These are phyloP conservation scores for Posidonia oceanica DNA, from an alignment of 116 monocot species.

Conservation along the genomic window DNA sequence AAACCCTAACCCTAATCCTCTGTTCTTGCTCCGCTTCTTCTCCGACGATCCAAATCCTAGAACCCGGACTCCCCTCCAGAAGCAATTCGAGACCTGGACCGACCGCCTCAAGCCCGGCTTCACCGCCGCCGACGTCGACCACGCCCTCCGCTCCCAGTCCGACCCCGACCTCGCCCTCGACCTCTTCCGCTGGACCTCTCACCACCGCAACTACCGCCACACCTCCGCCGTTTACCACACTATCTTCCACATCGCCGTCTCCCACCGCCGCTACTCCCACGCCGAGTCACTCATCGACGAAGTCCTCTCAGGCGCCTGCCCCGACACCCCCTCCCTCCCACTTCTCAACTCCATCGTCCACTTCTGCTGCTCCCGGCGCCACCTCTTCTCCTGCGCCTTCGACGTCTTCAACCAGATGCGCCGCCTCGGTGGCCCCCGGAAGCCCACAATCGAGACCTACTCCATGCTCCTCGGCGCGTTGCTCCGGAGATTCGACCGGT, in stretches of 20 bases:
- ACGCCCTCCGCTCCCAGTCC: constrained; percentile 35
- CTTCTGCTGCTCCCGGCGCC: constrained; percentile 71
- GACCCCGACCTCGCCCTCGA: constrained; percentile 89
- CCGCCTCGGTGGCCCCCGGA: constrained; percentile 6
- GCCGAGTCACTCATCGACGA: constrained; percentile 62
- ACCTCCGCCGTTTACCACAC: constrained; percentile 42
- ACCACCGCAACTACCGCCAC: constrained; percentile 59
- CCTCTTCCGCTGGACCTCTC: constrained; percentile 85
- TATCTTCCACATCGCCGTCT: constrained; percentile 37
- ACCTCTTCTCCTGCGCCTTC: constrained; percentile 76
- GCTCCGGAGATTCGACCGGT: constrained; percentile 49
- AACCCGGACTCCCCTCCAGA: constrained; percentile 39
- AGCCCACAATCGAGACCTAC: constrained; percentile 56
- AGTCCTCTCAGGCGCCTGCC: constrained; percentile 65
- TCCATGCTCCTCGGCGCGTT: constrained; percentile 50
- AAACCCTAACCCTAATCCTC: not conserved
- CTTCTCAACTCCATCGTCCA: constrained; percentile 53
- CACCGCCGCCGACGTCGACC: constrained; percentile 42
- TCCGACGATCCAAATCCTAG: constrained; percentile 1
- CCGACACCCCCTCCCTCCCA: constrained; percentile 29
- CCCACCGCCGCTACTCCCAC: constrained; percentile 43
- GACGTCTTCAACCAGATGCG: constrained; percentile 74
- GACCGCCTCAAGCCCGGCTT: constrained; percentile 60
- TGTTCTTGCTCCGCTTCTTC: not conserved
- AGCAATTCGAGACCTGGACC: constrained; percentile 56